phyloP scores from a whole-genome alignment of 495 filamentous ascomycete genomes.

The Diplogelasinospora grovesii region DNA sequence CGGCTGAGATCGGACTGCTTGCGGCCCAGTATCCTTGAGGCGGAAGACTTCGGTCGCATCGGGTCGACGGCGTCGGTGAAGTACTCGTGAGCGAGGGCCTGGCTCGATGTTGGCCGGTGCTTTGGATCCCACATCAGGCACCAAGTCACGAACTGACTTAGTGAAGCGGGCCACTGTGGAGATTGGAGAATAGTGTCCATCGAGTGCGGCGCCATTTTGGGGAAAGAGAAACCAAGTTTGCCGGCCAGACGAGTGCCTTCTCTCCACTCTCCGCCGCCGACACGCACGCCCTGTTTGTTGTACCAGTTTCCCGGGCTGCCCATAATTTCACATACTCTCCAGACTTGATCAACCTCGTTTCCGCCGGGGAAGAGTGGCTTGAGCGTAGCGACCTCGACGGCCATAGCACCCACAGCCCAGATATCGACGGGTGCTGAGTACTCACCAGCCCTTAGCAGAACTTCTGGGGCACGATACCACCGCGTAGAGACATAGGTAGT shows the following conservation, averaged over 20 bases:
- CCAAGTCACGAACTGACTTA: constrained; percentile 93
- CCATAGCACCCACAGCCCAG: constrained; percentile 99
- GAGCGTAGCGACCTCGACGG: constrained; percentile 93
- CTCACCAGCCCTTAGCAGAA: constrained; percentile 87
- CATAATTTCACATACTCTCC: constrained; percentile 99
- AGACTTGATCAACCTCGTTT: constrained; percentile 98
- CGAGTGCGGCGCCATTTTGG: constrained; percentile 97
- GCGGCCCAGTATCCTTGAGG: constrained; percentile 73
- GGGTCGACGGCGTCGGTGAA: constrained; percentile 96
- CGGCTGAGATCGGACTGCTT: constrained; percentile 74
- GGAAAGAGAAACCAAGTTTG: constrained; percentile 97
- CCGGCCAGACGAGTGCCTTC: constrained; percentile 88
- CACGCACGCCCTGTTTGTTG: constrained; percentile 74
- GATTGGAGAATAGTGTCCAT: constrained; percentile 90
- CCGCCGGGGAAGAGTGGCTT: constrained; percentile 96
- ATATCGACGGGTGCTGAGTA: constrained; percentile 98
- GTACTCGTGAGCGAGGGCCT: constrained; percentile 90
- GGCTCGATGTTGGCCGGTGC: constrained; percentile 84
- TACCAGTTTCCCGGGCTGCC: constrained; percentile 98
- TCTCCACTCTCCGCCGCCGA: constrained; percentile 97
- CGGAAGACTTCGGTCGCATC: constrained; percentile 81
- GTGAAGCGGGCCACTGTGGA: constrained; percentile 84
- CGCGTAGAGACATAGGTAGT: constrained; percentile 98
- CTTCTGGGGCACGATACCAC: constrained; percentile 98
- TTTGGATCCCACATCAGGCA: constrained; percentile 99